Conservation (phyloP, 176 grass and related monocot genomes). For the Thalia dealbata region DNA sequence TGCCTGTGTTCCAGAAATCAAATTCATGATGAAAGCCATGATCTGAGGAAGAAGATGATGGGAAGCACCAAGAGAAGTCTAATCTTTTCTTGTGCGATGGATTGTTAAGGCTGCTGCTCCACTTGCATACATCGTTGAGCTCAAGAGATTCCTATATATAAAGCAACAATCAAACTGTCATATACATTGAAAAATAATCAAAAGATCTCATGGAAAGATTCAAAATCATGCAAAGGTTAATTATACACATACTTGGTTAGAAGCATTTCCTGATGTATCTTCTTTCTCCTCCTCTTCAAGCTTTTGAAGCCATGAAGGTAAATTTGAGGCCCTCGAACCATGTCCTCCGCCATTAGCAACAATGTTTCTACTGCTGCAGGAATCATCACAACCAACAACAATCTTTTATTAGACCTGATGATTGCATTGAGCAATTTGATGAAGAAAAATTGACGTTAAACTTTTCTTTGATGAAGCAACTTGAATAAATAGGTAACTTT, state of each 20-base stretch:
- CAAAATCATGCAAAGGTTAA: too few relatives aligned
- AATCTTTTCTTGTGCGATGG: constrained; percentile 20
- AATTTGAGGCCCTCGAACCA: constrained; percentile 24
- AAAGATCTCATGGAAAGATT: background rate
- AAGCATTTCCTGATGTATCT: constrained; percentile 8
- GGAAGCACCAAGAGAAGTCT: constrained; percentile 13
- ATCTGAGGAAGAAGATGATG: constrained; percentile 21
- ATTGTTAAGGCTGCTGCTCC: constrained; percentile 29
- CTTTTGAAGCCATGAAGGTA: constrained; percentile 80
- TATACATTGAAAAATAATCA: background rate
- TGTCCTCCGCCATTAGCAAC: constrained; percentile 8
- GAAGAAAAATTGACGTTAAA: too few relatives aligned
- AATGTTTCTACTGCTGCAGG: background rate
- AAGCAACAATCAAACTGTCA: background rate
- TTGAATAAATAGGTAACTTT: too few relatives aligned
- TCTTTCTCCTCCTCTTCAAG: constrained; percentile 10
- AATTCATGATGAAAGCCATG: background rate
- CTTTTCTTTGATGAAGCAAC: too few relatives aligned
- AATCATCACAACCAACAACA: background rate
- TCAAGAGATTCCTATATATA: constrained; percentile 4
- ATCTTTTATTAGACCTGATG: too few relatives aligned
- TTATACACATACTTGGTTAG: constrained; percentile 30
- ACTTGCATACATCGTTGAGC: constrained; percentile 41
- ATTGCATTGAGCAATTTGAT: too few relatives aligned
- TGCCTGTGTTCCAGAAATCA: background rate